phyloP scores from a whole-genome alignment of 305 asterid species.

The Plantago rigida region DNA sequence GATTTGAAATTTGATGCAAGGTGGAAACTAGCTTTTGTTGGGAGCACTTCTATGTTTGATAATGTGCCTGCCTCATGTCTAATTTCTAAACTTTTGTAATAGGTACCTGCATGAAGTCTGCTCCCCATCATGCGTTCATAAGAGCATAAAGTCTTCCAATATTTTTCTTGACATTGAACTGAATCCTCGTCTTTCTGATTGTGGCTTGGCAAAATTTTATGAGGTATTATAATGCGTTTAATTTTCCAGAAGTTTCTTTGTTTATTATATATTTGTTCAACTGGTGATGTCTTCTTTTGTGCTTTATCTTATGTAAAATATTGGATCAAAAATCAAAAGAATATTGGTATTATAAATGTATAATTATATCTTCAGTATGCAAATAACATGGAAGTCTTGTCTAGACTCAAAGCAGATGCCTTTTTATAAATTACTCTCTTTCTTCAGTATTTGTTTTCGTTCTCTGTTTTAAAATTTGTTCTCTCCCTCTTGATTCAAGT shows the following conservation, averaged over 20 bases:
- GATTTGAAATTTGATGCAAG: background rate
- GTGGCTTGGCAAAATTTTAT: constrained; percentile 39
- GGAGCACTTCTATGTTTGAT: constrained; percentile 1
- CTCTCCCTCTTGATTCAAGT: no score
- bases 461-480: no score
- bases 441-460: no score
- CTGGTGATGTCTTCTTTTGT: no score
- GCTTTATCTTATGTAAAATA: no score
- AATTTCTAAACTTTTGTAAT: background rate
- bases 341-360: no score
- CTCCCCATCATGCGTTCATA: constrained; percentile 45
- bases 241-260: background rate
- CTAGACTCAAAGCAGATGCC: no score
- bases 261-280: no score
- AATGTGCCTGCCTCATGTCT: background rate
- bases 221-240: constrained; percentile 24
- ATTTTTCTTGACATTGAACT: constrained; percentile 49
- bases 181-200: constrained; percentile 48
- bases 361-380: no score
- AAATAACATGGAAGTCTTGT: no score
- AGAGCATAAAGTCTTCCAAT: constrained; percentile 48
- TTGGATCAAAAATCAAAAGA: no score
- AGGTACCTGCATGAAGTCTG: constrained; percentile 57
- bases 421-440: no score
- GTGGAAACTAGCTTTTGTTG: constrained; percentile 1